Conservation (phyloP, 805 yeast genomes). For the Ogataea thermomethanolica region DNA sequence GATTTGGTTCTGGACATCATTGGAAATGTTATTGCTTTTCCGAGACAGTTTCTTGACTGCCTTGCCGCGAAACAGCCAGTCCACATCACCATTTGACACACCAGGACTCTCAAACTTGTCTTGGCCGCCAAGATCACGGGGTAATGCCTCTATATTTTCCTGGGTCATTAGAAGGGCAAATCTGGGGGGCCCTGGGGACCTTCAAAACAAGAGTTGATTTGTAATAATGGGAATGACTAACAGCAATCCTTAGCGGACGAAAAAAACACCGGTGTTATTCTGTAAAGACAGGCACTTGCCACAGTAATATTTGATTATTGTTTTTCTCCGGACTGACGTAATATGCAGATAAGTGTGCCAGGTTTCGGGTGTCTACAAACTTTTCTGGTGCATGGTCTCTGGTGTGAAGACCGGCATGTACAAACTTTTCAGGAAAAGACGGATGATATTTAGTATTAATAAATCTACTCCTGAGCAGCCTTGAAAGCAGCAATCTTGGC, state of each 20-base stretch:
- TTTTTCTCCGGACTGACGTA: slow-evolving; percentile 1
- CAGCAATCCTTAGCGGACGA: background rate
- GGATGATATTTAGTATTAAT: slow-evolving; percentile 1
- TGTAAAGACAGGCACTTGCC: slow-evolving; percentile 6
- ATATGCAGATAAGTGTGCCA: slow-evolving; percentile 2
- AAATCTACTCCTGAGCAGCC: slow-evolving; percentile 41
- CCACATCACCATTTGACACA: slow-evolving; percentile 72
- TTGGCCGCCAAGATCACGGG: slow-evolving; percentile 4
- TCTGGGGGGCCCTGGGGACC: slow-evolving; percentile 1
- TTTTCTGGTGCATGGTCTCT: background rate
- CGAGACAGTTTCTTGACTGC: slow-evolving; percentile 52
- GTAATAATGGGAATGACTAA: background rate
- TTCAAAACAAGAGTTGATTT: background rate
- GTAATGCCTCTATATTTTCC: slow-evolving; percentile 3
- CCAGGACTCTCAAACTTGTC: slow-evolving; percentile 38
- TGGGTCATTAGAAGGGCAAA: slow-evolving; percentile 6
- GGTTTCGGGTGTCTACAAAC: background rate
- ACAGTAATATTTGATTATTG: slow-evolving; percentile 1
- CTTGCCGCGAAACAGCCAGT: slow-evolving; percentile 82
- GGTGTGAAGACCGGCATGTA: background rate
- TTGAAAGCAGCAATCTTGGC: slow-evolving; percentile 93
- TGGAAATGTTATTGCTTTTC: slow-evolving; percentile 32
- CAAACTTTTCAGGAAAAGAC: too few species aligned
- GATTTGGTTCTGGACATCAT: slow-evolving; percentile 31
- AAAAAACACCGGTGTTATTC: background rate